A percentile compares a stretch with the other conserved stretches of the same genome.
These are phyloP conservation scores for Pseudogymnoascus sp. DNA, from an alignment of 2,329 filamentous ascomycete species.

Conservation along the genomic window DNA sequence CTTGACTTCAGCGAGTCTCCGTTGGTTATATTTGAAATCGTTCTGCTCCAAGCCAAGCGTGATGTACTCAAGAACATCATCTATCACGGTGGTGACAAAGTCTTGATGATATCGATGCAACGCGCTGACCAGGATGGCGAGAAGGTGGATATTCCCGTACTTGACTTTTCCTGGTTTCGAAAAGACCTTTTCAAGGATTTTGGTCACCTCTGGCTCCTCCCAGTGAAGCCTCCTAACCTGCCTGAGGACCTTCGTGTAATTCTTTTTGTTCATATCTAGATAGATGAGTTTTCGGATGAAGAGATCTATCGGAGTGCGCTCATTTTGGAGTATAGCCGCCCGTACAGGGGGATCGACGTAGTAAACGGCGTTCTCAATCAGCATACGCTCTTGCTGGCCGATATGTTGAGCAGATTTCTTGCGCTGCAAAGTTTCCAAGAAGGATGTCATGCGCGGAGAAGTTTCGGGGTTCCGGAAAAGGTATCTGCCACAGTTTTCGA, in stretches of 20 bases:
- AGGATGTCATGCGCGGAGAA: slow-evolving; percentile 83
- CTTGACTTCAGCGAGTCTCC: slow-evolving; percentile 89
- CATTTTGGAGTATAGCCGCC: slow-evolving; percentile 92
- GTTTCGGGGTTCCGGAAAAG: slow-evolving; percentile 88
- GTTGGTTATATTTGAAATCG: slow-evolving; percentile 95
- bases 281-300: slow-evolving; percentile 93
- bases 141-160: slow-evolving; percentile 89
- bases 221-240: slow-evolving; percentile 93
- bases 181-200: slow-evolving; percentile 68
- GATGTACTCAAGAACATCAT: slow-evolving; percentile 83
- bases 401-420: slow-evolving; percentile 96
- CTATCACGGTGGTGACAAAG: slow-evolving; percentile 86
- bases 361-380: slow-evolving; percentile 96
- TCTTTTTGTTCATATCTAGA: slow-evolving; percentile 86
- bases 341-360: slow-evolving; percentile 94
- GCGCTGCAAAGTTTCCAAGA: slow-evolving; percentile 86
- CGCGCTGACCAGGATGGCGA: slow-evolving; percentile 81
- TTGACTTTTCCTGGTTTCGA: slow-evolving; percentile 96
- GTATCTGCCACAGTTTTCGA: slow-evolving; percentile 95
- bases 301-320: slow-evolving; percentile 84
- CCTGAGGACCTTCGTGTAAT: slow-evolving; percentile 87
- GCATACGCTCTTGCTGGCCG: slow-evolving; percentile 92
- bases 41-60: slow-evolving; percentile 85
- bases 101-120: slow-evolving; percentile 86
- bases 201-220: slow-evolving; percentile 77